These are phyloP conservation scores for Oryza meyeriana DNA, from an alignment of 176 grass and related monocot species.

Conservation along the genomic window DNA sequence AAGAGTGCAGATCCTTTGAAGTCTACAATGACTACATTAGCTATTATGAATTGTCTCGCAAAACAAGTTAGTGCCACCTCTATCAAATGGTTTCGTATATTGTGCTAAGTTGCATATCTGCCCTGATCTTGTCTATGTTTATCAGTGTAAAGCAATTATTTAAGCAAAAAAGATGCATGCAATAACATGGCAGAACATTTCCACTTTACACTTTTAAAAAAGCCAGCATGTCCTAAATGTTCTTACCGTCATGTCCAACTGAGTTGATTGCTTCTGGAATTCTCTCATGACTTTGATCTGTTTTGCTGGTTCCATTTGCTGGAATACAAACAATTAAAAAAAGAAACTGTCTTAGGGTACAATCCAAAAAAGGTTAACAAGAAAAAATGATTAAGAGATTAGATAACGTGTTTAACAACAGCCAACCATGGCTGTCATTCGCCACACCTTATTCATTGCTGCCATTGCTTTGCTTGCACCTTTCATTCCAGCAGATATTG, in stretches of 20 bases:
- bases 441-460: slow-evolving; percentile 95
- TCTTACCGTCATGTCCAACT: slow-evolving; percentile 98
- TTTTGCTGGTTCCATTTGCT: slow-evolving; percentile 98
- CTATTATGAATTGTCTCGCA: neutral
- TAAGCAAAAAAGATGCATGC: neutral
- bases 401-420: neutral
- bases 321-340: slow-evolving; percentile 30
- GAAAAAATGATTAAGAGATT: slow-evolving; percentile 17
- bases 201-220: slow-evolving; percentile 12
- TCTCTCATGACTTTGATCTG: slow-evolving; percentile 94
- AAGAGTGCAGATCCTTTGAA: neutral
- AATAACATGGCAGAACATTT: neutral
- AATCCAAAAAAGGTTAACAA: slow-evolving; percentile 11
- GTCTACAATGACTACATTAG: neutral
- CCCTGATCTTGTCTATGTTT: neutral
- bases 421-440: slow-evolving; percentile 24
- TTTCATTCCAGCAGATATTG: slow-evolving; percentile 99
- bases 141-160: neutral
- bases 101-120: neutral
- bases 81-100: neutral
- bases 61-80: neutral
- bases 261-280: slow-evolving; percentile 95
- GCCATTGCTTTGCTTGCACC: slow-evolving; percentile 99
- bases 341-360: slow-evolving; percentile 15
- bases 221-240: neutral